Conservation (phyloP, 2,329 filamentous ascomycete species). For the Talaromyces rugulosus region DNA sequence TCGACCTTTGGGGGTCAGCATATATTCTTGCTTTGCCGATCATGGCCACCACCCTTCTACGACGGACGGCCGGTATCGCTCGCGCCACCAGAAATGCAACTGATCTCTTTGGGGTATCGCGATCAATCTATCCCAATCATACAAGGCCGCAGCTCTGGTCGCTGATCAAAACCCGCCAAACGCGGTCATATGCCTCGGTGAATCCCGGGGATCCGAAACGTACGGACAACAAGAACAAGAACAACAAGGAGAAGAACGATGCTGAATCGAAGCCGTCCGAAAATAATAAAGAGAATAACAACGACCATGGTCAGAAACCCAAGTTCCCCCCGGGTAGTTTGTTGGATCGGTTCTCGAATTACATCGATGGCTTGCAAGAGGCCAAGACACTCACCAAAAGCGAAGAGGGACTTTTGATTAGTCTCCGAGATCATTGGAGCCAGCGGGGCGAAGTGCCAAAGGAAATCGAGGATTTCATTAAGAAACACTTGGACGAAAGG, state of each 20-base stretch:
- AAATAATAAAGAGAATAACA: conserved; percentile 5
- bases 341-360: conserved; percentile 6
- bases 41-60: conserved; percentile 62
- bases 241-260: conserved; percentile 21
- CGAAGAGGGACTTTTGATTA: conserved; percentile 1
- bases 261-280: conserved; percentile 14
- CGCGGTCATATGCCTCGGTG: conserved; percentile 41
- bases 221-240: conserved; percentile 32
- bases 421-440: background rate
- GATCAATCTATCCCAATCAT: conserved; percentile 39
- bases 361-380: background rate
- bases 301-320: background rate
- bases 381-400: conserved; percentile 1
- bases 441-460: conserved; percentile 7
- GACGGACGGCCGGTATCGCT: conserved; percentile 63
- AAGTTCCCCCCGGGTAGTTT: background rate
- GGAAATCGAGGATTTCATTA: conserved; percentile 12
- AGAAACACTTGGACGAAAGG: conserved; percentile 6
- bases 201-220: conserved; percentile 43
- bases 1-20: background rate
- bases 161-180: conserved; percentile 27
- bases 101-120: conserved; percentile 49
- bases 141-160: conserved; percentile 37
- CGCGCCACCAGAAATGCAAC: conserved; percentile 57
- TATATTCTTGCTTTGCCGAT: conserved; percentile 21